Percentiles rank a stretch among this genome's conserved stretches.
Conservation (phyloP, 768 basidiomycete genomes). For the Boletellus sp. region DNA sequence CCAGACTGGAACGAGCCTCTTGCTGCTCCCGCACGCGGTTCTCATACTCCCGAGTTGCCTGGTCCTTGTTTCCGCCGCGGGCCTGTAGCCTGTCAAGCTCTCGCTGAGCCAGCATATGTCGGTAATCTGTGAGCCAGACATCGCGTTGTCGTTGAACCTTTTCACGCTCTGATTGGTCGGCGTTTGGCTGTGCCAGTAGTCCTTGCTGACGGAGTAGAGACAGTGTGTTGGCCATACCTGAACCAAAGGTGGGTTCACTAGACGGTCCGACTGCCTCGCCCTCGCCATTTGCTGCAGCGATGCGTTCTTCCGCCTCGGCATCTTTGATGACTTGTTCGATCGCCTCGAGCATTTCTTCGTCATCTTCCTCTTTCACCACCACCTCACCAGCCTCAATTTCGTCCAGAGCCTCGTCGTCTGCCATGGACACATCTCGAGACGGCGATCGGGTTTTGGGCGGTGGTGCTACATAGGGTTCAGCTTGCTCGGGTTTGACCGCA, state of each 20-base stretch:
- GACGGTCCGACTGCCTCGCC: conserved; percentile 53
- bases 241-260: conserved; percentile 71
- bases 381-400: conserved; percentile 84
- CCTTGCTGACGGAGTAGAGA: conserved; percentile 90
- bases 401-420: conserved; percentile 59
- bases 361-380: conserved; percentile 74
- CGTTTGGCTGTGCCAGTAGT: conserved; percentile 60
- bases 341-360: conserved; percentile 73
- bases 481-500: conserved; percentile 47
- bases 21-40: conserved; percentile 89
- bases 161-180: conserved; percentile 75
- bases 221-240: conserved; percentile 86
- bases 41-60: conserved; percentile 92
- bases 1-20: conserved; percentile 77
- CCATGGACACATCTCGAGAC: conserved; percentile 55
- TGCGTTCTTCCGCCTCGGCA: conserved; percentile 53
- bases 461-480: conserved; percentile 30
- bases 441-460: conserved; percentile 36
- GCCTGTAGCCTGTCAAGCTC: conserved; percentile 76
- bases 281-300: conserved; percentile 30
- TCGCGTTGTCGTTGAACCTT: conserved; percentile 79
- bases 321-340: conserved; percentile 68
- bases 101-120: conserved; percentile 67
- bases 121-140: conserved; percentile 85
- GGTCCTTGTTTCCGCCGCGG: conserved; percentile 83